A percentile compares a stretch with the other conserved stretches of the same genome.
Conservation (phyloP, 169 alveolate genomes). For the Plasmodium blacklocki region DNA sequence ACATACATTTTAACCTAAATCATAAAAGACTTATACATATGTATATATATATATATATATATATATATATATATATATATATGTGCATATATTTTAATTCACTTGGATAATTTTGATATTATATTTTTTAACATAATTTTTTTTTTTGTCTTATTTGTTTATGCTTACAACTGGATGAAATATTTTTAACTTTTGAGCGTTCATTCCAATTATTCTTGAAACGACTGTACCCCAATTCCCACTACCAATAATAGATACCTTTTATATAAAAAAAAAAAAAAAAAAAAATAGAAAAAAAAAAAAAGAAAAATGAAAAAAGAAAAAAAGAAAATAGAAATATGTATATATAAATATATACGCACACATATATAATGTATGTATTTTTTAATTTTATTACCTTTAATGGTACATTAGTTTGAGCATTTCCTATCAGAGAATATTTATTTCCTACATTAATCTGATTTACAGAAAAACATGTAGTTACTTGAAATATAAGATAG, state of each 20-base stretch:
- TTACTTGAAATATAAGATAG: slow-evolving; percentile 10
- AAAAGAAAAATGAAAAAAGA: not conserved
- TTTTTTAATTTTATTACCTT: slow-evolving; percentile 17
- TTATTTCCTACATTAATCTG: slow-evolving; percentile 5
- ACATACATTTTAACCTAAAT: slow-evolving; percentile 91
- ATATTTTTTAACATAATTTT: not conserved
- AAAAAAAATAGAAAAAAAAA: not conserved
- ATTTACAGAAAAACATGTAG: slow-evolving; percentile 38
- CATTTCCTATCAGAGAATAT: slow-evolving; percentile 18
- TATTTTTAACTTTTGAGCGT: slow-evolving; percentile 74
- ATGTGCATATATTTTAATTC: no score
- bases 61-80: no score
- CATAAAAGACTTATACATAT: not conserved
- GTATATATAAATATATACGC: slow-evolving; percentile 9
- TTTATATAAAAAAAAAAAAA: not conserved
- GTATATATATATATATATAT: no score
- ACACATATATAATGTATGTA: not conserved
- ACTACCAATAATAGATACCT: slow-evolving; percentile 90
- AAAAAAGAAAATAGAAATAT: not conserved
- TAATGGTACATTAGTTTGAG: slow-evolving; percentile 13
- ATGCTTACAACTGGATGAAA: slow-evolving; percentile 81
- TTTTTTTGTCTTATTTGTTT: slow-evolving; percentile 17
- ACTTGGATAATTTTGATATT: not conserved
- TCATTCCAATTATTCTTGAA: slow-evolving; percentile 86
- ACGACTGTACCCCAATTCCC: slow-evolving; percentile 93